Conservation (phyloP, 352 stramenopile species). For the Pythium insidiosum region DNA sequence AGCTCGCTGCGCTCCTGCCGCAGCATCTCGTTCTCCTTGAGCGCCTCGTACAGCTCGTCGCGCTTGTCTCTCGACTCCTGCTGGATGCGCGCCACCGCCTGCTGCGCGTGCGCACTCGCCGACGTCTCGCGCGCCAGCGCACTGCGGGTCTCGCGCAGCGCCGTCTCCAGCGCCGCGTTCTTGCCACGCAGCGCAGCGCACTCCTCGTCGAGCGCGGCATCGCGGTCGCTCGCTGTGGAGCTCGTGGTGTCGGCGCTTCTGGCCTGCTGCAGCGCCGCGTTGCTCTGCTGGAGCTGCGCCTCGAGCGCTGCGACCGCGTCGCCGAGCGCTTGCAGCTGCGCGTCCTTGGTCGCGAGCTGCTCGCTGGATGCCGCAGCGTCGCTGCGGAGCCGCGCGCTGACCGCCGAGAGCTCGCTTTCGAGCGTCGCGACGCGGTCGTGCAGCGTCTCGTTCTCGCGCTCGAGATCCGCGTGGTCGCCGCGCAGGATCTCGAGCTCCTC, state of each 20-base stretch:
- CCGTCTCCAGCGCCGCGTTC: conserved; percentile 28
- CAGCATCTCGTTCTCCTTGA: conserved; percentile 64
- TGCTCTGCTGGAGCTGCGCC: conserved; percentile 9
- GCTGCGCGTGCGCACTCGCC: conserved; percentile 21
- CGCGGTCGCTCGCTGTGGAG: neutral
- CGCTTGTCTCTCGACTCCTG: conserved; percentile 39
- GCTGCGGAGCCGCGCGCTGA: conserved; percentile 7
- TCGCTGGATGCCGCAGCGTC: conserved; percentile 5
- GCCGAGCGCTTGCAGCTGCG: conserved; percentile 15
- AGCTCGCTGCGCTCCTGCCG: conserved; percentile 27
- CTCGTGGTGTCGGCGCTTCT: conserved; percentile 3
- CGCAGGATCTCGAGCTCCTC: conserved; percentile 56
- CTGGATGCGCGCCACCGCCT: conserved; percentile 20
- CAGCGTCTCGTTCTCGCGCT: conserved; percentile 58
- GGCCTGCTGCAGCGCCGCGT: conserved; percentile 3
- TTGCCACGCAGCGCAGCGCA: conserved; percentile 18
- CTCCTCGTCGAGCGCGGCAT: conserved; percentile 1
- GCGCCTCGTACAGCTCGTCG: conserved; percentile 48
- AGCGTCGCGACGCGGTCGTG: conserved; percentile 39
- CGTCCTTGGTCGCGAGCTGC: conserved; percentile 18
- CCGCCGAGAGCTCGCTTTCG: conserved; percentile 17
- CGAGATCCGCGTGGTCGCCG: conserved; percentile 51
- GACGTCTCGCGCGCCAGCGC: conserved; percentile 26
- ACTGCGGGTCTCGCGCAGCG: conserved; percentile 26
- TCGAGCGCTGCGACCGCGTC: conserved; percentile 12